A percentile compares a stretch with the other conserved stretches of the same genome.
These are phyloP conservation scores for Akanthomyces dipterigenus DNA, from an alignment of 2,329 filamentous ascomycete species.

Conservation along the genomic window DNA sequence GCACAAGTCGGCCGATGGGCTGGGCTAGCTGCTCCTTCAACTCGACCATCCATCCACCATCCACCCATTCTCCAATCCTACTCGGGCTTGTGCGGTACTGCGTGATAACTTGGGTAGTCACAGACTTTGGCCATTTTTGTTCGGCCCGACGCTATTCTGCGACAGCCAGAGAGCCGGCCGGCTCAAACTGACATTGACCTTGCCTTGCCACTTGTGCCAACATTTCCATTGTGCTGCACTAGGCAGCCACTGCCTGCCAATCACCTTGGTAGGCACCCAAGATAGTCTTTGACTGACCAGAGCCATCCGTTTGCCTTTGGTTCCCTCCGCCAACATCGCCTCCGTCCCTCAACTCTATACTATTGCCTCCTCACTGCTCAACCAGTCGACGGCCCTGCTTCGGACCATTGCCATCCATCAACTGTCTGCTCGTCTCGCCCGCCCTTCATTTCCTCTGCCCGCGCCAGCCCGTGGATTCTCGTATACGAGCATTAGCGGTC, in stretches of 20 bases:
- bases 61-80: background rate
- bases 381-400: background rate
- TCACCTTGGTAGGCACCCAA: background rate
- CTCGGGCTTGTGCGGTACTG: background rate
- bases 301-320: background rate
- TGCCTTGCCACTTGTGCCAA: background rate
- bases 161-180: background rate
- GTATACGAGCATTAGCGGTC: constrained; percentile 5
- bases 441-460: background rate
- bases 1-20: background rate
- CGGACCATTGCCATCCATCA: background rate
- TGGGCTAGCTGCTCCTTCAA: background rate
- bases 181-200: background rate
- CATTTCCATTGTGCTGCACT: background rate
- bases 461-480: background rate
- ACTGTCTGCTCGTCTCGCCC: background rate
- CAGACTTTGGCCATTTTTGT: background rate
- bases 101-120: too few relatives aligned
- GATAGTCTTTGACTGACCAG: background rate
- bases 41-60: background rate
- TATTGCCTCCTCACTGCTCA: background rate
- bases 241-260: background rate
- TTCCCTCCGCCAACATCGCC: background rate
- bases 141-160: background rate
- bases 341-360: background rate